phyloP scores from a whole-genome alignment of 352 stramenopile species.

The Thraustochytrium sp. region DNA sequence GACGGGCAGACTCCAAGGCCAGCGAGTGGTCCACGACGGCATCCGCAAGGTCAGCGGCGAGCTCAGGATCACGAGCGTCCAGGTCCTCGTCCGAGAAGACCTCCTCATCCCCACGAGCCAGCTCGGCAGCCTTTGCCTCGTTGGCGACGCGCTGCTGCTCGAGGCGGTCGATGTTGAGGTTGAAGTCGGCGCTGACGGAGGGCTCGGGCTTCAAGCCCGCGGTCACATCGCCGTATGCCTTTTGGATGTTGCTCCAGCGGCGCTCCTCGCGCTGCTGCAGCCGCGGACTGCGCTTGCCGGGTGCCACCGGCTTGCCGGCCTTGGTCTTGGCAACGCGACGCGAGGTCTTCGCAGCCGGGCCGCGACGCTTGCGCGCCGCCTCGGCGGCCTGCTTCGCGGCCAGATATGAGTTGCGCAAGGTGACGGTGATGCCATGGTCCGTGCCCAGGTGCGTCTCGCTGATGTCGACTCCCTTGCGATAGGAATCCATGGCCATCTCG shows the following conservation, averaged over 20 bases:
- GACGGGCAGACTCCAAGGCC: background rate
- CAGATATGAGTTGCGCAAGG: slow-evolving; percentile 76
- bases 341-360: background rate
- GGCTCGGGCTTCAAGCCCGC: background rate
- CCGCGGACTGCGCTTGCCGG: background rate
- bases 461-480: slow-evolving; percentile 82
- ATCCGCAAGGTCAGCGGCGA: background rate
- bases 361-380: background rate
- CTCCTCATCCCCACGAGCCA: too few species aligned
- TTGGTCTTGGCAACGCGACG: background rate
- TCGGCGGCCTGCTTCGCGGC: slow-evolving; percentile 58
- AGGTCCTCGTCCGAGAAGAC: too few species aligned
- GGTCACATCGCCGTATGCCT: slow-evolving; percentile 33
- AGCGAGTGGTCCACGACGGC: background rate
- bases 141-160: background rate
- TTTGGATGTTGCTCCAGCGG: background rate
- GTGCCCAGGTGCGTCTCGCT: slow-evolving; percentile 71
- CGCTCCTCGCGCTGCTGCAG: background rate
- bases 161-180: background rate
- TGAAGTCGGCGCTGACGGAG: background rate
- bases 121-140: too few species aligned
- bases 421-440: slow-evolving; percentile 80
- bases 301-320: background rate
- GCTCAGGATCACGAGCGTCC: too few species aligned
- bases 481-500: slow-evolving; percentile 76